Base-by-base conservation (phyloP, 2,329 filamentous ascomycete genomes). In the Cladosporium sp. region DNA sequence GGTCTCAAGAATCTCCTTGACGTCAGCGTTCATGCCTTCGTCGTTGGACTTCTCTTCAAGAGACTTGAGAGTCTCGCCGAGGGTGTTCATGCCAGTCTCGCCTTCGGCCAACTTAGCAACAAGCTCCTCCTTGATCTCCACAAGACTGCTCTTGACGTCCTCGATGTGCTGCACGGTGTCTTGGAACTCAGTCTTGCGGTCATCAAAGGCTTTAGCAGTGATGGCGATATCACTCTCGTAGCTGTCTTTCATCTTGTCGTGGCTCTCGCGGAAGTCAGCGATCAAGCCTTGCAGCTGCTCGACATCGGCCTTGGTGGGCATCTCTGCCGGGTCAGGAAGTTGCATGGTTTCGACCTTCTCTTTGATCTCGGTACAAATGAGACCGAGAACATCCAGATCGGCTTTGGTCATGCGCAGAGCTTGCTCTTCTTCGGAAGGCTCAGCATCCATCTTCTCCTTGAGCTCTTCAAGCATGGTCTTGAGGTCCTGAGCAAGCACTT, bases 281-380 rank as follows among this genome's bases (percentile, higher is more conserved):
- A 84, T 79, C 18, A 84, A 76, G 15, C 80, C 82, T 55, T 79
- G 80, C n/a, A 95, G 80, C 57, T 87, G 85, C 69, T 86, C 84
- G 21, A 96, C 76, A 70, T 96, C 92, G 1, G 92, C 88, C 76
- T 93, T 96, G 5, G 87, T 88, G 1, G 92, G 87, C 3, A 96
- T 79, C 0, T 85, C 83, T 1, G 89, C 89, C 6, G 91, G 82
- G 72, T 95, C 89, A 0, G 90, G 87, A 64, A 90, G 84, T 38
- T 88, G 84, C 73, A 95, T 86, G 64, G 90, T 88, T 54, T 93
- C 90, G 10, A 97, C 83, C 32, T 90, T 87, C 4, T 85, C 83
- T 79, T 96, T 97, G 78, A 96, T 89, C 69, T 97, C 93, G n/a
- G 91, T 86, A 36, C 93, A 91, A 51, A 94, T 85, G 0, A 92